Base-by-base conservation (phyloP, 805 yeast genomes). In the Pichia paraexigua region DNA sequence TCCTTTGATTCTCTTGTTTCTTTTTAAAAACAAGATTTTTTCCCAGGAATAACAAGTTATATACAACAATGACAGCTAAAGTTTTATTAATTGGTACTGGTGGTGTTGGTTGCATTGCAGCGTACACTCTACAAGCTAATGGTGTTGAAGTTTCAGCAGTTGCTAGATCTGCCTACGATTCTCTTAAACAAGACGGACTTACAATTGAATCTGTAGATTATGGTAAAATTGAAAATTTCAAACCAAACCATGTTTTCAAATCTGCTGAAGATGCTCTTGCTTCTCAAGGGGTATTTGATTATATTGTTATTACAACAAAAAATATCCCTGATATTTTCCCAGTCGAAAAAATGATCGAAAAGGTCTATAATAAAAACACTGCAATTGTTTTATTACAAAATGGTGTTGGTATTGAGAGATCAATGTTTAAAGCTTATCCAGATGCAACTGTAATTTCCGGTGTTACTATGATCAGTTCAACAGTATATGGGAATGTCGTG, bases 31-130 rank as follows among this genome's bases (percentile, higher is more conserved):
- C 25, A 24, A 24, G n/a, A n/a, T n/a, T 7, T 24, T 7, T 24
- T 24, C 25, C 25, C 4, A 24, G 25, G 7, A 24, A 24, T 7
- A 24, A 24, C 25, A 24, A 24, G 7, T 24, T 24, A 24, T 24
- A 24, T 24, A 24, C 7, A n/a, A 44, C n/a, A 43, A 51, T 47
- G 53, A 32, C 51, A 24, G 9, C 65, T 27, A 71, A 71, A 48
- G 80, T 83, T 18, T 70, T 87, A 13, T 70, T 87, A 12, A 76
- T 87, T 41, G 96, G 96, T 12, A 77, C 88, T 43, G 96, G 96
- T 17, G 96, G 95, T 40, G 94, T 88, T 12, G 96, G 96, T 39
- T 76, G 88, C 18, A 78, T 88, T 35, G 82, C 85, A 2, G 87
- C 95, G 0, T 74, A 82, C 47, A 79, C 86, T 0, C 70, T 88